A percentile compares a stretch with the other conserved stretches of the same genome.
These are phyloP conservation scores for Colletotrichum spaethianum DNA, from an alignment of 2,329 filamentous ascomycete species.

Conservation along the genomic window DNA sequence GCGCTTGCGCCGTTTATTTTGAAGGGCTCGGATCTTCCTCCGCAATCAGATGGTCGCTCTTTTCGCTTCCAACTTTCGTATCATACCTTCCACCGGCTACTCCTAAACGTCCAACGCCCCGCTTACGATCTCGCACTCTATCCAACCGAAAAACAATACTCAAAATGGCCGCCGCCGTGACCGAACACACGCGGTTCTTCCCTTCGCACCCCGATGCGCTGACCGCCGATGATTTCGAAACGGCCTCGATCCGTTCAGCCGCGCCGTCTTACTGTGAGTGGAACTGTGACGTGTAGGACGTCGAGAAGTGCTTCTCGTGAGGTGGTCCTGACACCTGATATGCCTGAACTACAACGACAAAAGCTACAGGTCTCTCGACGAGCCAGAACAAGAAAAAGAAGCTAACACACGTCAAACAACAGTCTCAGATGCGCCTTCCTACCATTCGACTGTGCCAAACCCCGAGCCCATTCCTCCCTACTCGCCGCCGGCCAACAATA, in stretches of 20 bases:
- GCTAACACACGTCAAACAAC: conserved; percentile 1
- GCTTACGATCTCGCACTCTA: background rate
- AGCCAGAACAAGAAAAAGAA: background rate
- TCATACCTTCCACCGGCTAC: conserved; percentile 24
- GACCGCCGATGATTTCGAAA: conserved; percentile 73
- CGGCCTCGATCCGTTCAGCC: conserved; percentile 75
- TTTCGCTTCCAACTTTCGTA: conserved; percentile 15
- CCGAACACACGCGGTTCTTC: conserved; percentile 36
- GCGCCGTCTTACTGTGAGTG: conserved; percentile 77
- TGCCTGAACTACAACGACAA: conserved; percentile 15
- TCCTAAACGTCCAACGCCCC: background rate
- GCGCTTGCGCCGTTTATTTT: conserved; percentile 14
- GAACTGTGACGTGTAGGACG: conserved; percentile 9
- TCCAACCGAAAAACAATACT: background rate
- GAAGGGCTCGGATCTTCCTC: conserved; percentile 14
- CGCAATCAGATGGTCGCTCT: conserved; percentile 24
- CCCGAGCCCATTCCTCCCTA: conserved; percentile 66
- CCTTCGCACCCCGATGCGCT: conserved; percentile 47
- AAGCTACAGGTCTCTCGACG: background rate
- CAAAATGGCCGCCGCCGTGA: conserved; percentile 35
- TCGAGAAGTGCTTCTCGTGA: background rate
- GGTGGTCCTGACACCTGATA: background rate
- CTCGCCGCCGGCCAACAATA: conserved; percentile 54
- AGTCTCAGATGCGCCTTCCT: conserved; percentile 77
- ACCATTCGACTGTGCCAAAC: conserved; percentile 69